Percentiles rank a stretch among this genome's conserved stretches.
Conservation (phyloP, 805 yeast species). For the Lipomyces kockii region DNA sequence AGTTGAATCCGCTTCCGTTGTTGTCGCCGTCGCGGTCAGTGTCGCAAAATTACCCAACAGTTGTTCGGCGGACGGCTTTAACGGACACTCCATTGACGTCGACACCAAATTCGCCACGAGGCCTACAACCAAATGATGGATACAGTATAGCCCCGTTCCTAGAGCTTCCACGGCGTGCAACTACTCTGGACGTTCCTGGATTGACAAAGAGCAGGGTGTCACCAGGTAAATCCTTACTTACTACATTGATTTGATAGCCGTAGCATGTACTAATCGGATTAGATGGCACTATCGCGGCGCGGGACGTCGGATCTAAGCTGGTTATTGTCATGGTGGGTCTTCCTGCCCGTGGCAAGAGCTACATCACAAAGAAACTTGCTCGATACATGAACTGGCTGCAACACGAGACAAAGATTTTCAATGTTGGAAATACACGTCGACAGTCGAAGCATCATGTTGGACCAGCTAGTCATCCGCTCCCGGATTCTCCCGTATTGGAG, state of each 20-base stretch:
- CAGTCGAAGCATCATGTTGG: slow-evolving; percentile 65
- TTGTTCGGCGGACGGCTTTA: slow-evolving; percentile 24
- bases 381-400: slow-evolving; percentile 93
- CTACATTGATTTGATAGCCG: not conserved
- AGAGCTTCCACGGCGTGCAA: slow-evolving; percentile 57
- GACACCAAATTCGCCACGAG: slow-evolving; percentile 30
- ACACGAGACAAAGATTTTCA: slow-evolving; percentile 86
- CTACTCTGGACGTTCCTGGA: slow-evolving; percentile 91
- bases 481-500: slow-evolving; percentile 46
- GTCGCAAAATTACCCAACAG: slow-evolving; percentile 25
- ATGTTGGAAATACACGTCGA: slow-evolving; percentile 94
- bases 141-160: slow-evolving; percentile 24
- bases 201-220: slow-evolving; percentile 78
- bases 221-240: slow-evolving; percentile 56
- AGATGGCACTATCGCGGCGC: slow-evolving; percentile 43
- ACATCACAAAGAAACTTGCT: slow-evolving; percentile 87
- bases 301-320: slow-evolving; percentile 78
- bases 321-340: slow-evolving; percentile 95
- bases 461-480: slow-evolving; percentile 69
- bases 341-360: slow-evolving; percentile 95
- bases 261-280: not conserved
- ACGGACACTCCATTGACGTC: slow-evolving; percentile 36
- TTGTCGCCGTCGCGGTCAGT: slow-evolving; percentile 19
- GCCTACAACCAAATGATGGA: slow-evolving; percentile 18
- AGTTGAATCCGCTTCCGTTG: slow-evolving; percentile 1